Evolutionary conservation across 345 rosid species (phyloP), one percentile per base, ranked within the genome.

Genomic region (Brassica napus): DNA sequence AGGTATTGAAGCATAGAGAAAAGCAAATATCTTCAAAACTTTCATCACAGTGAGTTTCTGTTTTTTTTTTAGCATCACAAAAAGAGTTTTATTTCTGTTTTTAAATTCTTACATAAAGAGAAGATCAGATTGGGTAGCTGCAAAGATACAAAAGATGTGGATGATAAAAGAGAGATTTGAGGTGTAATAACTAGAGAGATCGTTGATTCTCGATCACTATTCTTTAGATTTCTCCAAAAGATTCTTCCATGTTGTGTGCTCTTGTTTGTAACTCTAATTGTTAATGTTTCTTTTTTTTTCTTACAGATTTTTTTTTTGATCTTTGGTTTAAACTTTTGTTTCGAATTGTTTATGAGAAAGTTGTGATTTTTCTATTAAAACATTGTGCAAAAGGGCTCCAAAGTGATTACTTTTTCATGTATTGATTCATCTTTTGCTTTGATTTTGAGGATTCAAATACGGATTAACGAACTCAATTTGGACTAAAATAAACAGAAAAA

Each of bases 161-260:
- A 18, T 65, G 83, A 71, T 81, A 54, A 54, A 35, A 71, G 30
- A 65, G 55, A 26, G 81, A 65, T 76, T 58, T 71, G 77, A 70
- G 32, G 62, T 79, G 64, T 69, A 79, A 79, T 79, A 73, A 79
- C 77, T 54, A 73, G 71, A 68, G 78, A 68, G 78, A 73, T 79
- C 58, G 82, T 79, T 79, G 78, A 79, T 79, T 73, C 82, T 47
- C 77, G 77, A 79, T 78, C 77, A 65, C 73, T 58, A 66, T 79
- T 79, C 78, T 79, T 79, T 79, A 68, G 82, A 74, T 24, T 66
- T 42, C 26, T 57, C 54, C 14, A 65, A 49, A 44, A 8, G 66
- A 65, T 68, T 68, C 65, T 61, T 74, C 26, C 26, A 68, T 79
- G 82, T 79, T 79, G 82, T 74, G 82, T 79, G 82, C 47, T 79